phyloP scores from a whole-genome alignment of 495 filamentous ascomycete genomes.

The Tuber magnatum region DNA sequence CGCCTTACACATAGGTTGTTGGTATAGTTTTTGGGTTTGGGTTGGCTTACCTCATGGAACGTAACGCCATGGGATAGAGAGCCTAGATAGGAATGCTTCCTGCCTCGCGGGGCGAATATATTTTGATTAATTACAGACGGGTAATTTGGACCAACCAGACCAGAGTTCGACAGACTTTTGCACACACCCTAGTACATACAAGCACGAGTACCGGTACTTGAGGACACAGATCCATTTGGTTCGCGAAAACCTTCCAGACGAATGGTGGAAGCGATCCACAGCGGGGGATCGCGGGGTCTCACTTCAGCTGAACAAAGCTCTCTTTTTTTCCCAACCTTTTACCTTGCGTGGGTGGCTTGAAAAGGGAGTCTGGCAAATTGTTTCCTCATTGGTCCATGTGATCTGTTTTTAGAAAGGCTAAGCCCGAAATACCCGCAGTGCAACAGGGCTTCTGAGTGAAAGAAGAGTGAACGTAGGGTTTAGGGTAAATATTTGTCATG shows the following conservation, averaged over 20 bases:
- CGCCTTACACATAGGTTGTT: too few species aligned
- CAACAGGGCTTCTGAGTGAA: not conserved
- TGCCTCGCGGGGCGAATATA: too few species aligned
- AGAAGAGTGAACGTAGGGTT: conserved; percentile 10
- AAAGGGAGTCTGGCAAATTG: not conserved
- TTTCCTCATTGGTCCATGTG: not conserved
- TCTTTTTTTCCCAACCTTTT: not conserved
- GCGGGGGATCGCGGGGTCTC: not conserved
- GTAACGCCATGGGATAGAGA: too few species aligned
- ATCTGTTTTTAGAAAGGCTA: conserved; percentile 28
- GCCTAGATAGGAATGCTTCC: too few species aligned
- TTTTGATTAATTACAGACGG: too few species aligned
- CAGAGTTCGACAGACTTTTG: too few species aligned
- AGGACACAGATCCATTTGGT: not conserved
- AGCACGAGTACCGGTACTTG: too few species aligned
- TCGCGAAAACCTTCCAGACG: not conserved
- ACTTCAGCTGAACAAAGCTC: conserved; percentile 3
- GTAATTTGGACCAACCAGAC: too few species aligned
- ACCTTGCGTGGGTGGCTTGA: not conserved
- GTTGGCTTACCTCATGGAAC: too few species aligned
- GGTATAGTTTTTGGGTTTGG: too few species aligned
- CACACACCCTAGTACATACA: too few species aligned
- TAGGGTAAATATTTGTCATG: conserved; percentile 21
- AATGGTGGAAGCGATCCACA: not conserved
- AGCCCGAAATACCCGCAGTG: conserved; percentile 5